A percentile compares a stretch with the other conserved stretches of the same genome.
phyloP scores from a whole-genome alignment of 495 filamentous ascomycete genomes.

The Hapsidospora chrysogenum region DNA sequence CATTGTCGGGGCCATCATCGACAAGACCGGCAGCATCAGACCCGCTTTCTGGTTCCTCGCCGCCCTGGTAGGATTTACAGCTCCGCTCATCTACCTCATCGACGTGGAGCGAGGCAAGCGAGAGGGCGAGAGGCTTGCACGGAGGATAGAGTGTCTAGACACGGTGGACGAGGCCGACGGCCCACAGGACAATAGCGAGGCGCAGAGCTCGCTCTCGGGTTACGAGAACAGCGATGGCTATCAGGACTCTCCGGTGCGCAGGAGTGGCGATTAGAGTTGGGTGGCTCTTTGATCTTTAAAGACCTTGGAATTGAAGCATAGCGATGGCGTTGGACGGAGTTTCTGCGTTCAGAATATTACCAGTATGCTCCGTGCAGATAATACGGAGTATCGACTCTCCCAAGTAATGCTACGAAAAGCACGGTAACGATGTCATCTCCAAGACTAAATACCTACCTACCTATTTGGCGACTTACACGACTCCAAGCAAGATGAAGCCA shows the following conservation, averaged over 20 bases:
- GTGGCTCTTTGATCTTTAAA: neutral
- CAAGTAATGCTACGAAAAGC: no score
- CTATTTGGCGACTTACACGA: no score
- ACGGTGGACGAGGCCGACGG: conserved; percentile 2
- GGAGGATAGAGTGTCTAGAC: conserved; percentile 44
- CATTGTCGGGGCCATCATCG: conserved; percentile 85
- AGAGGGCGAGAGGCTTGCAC: conserved; percentile 57
- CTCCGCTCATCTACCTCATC: conserved; percentile 70
- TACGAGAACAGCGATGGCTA: conserved; percentile 14
- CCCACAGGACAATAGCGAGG: conserved; percentile 9
- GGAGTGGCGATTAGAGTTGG: neutral
- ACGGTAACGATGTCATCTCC: no score
- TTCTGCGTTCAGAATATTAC: no score
- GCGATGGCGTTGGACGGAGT: no score
- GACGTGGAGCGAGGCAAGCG: conserved; percentile 77
- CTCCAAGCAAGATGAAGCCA: no score
- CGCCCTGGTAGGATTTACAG: conserved; percentile 60
- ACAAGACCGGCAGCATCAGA: conserved; percentile 75
- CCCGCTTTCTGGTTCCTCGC: conserved; percentile 91
- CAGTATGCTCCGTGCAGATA: no score
- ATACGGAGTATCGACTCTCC: no score
- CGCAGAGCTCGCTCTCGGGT: conserved; percentile 13
- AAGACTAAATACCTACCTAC: no score
- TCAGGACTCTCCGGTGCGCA: neutral
- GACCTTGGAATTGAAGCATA: no score